Evolutionary conservation across 75 land plant genomes (phyloP), one percentile per base, ranked within the genome.

Genomic region (Adiantum capillusveneris): DNA sequence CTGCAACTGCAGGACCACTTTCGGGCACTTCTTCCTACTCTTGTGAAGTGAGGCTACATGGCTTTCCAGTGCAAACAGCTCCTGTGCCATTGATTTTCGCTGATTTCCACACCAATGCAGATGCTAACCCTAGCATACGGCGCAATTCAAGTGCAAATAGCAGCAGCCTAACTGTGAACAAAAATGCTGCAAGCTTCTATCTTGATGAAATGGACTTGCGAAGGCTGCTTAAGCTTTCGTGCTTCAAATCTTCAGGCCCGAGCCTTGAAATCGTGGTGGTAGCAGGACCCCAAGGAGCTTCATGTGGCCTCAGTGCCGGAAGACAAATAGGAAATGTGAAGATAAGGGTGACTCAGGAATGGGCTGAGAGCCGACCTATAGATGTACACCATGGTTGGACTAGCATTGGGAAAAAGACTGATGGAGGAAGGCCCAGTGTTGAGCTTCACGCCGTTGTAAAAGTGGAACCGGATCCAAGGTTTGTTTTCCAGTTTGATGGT

Each of bases 401-500:
- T 16, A 29, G 72, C 34, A 66, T 81, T 22, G 81, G 77, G 2
- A 60, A 56, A 44, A 71, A 49, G 1, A 16, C 19, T 1, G 59
- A 44, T 19, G 55, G 34, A 14, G 55, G 76, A 12, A 53, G 64
- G 31, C 62, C 64, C 0, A 61, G 82, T 9, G 74, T 85, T 18
- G 78, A 90, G 76, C 68, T 90, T 25, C 84, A 86, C 41, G 48
- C 84, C 48, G 65, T 55, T 27, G 86, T 90, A 0, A 68, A 45
- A 57, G 75, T 86, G 0, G 96, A 90, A 65, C 84, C 87, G 2
- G 96, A 90, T 43, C 96, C 91, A 7, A 65, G 96, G 25, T 90
- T 84, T 67, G 81, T 87, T 29, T 90, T 90, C 49, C 83, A 87
- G 65, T 90, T 90, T 51, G 91, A 81, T 27, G 81, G 84, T 0